Evolutionary conservation across 108 stramenopile genomes (phyloP), one percentile per base, ranked within the genome.

Genomic region (Skeletonema marinoi): DNA sequence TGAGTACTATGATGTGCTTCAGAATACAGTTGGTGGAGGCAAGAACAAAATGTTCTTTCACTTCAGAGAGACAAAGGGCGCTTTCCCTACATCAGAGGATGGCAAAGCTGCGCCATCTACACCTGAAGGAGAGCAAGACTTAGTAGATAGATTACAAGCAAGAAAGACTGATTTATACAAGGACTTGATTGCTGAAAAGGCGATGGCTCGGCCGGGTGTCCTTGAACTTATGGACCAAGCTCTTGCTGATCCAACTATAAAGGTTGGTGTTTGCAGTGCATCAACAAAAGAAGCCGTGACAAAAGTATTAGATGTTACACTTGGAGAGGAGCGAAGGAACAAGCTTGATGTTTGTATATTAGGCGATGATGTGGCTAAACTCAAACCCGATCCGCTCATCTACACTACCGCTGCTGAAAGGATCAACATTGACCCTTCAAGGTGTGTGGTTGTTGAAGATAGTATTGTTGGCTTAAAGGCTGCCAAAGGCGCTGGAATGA

Each of bases 1-100:
- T 11, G 81, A 82, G 36, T 86, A 87, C 70, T 95, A 95, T 60
- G 93, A 97, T 72, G 69, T 92, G 36, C 74, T 95, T 16, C 96
- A 97, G 77, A 97, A 97, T 76, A 93, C 89, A 16, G 90, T 97
- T 16, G 96, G 96, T 25, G 96, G 96, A 5, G 96, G 96, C 3
- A 97, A 94, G 69, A 88, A 86, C 32, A 97, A 97, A 74, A 95
- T 94, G 94, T 87, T 90, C 66, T 93, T 83, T 61, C 89, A 95
- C 77, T 97, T 95, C 74, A 74, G 87, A 56, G 81, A 87, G 48
- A 90, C 89, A 17, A 80, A 70, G 39, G 78, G 82, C 4, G 78
- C 69, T 25, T 91, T 91, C 66, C 90, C 90, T 14, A 78, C 83
- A 32, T 82, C 60, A 44, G 78, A 73, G 62, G 74, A 80, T 29